Evolutionary conservation across 2,329 filamentous ascomycete genomes (phyloP), one percentile per base, ranked within the genome.

Genomic region (Nigrograna mackinnonii): DNA sequence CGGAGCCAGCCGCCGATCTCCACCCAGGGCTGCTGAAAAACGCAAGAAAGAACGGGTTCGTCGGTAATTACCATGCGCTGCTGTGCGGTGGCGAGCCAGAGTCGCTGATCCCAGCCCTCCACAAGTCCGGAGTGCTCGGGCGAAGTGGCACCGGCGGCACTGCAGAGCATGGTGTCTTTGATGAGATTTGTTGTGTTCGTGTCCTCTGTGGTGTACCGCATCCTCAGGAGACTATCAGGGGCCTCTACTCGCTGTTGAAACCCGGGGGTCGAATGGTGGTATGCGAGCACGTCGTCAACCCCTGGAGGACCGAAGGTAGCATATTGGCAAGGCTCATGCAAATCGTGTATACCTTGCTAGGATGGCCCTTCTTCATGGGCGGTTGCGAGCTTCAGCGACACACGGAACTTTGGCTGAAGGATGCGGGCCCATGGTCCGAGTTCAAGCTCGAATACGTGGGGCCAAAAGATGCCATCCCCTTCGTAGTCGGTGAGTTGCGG

Each of bases 161-260:
- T 14, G 57, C 54, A 6, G 57, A 49, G 5, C 58, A 58, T 3
- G 73, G 72, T 0, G 50, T 79, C 1, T 79, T 82, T 34, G 79
- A 83, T 52, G 77, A 77, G 11, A 77, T 83, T 35, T 63, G 79
- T 36, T 78, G 76, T 44, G 63, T 79, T 7, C 69, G 79, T 0
- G 79, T 82, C 1, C 60, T 83, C 2, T 83, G 80, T 48, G 76
- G 76, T 3, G 75, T 83, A 6, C 76, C 78, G 0, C 57, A 73
- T 31, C 67, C 73, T 17, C 66, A 74, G 35, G 61, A 69, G 37
- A 77, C 76, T 2, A 66, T 74, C 13, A 55, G 58, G 2, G 70
- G 73, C 1, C 49, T 83, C 26, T 80, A 81, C 54, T 53, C 52
- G 0, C 54, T 82, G 45, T 56, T 83, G 28, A 77, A 75, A 45